Conservation (phyloP, 768 basidiomycete species). For the Trametes meyenii region DNA sequence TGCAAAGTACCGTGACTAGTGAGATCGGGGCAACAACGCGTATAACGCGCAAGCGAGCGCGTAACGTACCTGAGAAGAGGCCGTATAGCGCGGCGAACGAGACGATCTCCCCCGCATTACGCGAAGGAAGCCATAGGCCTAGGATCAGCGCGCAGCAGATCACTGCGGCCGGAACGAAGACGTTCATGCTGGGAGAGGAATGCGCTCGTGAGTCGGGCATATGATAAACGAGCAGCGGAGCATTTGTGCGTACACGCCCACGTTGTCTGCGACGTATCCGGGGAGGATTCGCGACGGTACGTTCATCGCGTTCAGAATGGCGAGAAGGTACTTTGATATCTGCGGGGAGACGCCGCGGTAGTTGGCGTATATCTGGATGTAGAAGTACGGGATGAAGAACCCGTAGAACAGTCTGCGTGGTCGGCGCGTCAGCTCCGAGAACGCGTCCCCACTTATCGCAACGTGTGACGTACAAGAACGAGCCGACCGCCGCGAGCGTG, state of each 20-base stretch:
- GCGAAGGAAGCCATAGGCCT: constrained; percentile 35
- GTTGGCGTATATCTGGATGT: constrained; percentile 36
- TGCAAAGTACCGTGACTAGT: constrained; percentile 2
- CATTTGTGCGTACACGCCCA: constrained; percentile 28
- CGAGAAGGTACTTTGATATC: constrained; percentile 33
- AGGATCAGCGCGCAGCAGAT: constrained; percentile 31
- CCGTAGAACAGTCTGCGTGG: constrained; percentile 33
- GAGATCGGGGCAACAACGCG: too few species aligned
- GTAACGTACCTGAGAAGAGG: constrained; percentile 32
- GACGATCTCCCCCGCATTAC: constrained; percentile 27
- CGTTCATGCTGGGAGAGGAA: constrained; percentile 30
- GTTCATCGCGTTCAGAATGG: constrained; percentile 37
- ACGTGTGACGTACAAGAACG: constrained; percentile 28
- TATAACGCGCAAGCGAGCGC: neutral
- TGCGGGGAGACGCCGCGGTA: constrained; percentile 28
- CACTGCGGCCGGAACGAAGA: constrained; percentile 32
- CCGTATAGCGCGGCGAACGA: constrained; percentile 37
- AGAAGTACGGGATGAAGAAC: constrained; percentile 40
- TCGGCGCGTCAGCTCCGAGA: neutral
- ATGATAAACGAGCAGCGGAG: neutral
- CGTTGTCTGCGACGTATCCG: constrained; percentile 34
- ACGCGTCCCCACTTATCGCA: neutral
- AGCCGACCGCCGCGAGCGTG: constrained; percentile 22
- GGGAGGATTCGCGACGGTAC: constrained; percentile 34
- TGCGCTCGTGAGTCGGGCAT: neutral